Percentiles rank a stretch among this genome's conserved stretches.
phyloP scores from a whole-genome alignment of 441 rosid genomes.

The Brassica balearica region DNA sequence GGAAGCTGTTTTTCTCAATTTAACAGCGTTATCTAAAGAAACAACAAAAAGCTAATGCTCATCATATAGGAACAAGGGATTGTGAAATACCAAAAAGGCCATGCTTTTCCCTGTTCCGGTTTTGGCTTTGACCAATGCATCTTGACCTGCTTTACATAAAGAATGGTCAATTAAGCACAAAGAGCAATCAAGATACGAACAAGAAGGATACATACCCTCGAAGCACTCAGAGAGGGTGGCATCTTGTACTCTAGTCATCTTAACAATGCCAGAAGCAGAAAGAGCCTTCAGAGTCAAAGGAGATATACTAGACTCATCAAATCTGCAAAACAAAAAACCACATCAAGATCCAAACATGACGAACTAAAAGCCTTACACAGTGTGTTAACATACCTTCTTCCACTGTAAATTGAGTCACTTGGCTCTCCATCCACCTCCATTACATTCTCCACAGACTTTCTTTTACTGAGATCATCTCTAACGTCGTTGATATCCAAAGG shows the following conservation, averaged over 20 bases:
- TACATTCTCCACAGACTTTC: conserved; percentile 50
- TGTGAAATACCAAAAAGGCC: conserved; percentile 82
- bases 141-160: conserved; percentile 72
- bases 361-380: conserved; percentile 5
- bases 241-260: conserved; percentile 90
- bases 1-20: conserved; percentile 84
- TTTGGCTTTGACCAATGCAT: conserved; percentile 93
- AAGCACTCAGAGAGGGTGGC: conserved; percentile 79
- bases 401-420: conserved; percentile 62
- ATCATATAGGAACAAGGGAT: conserved; percentile 30
- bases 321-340: conserved; percentile 51
- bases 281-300: conserved; percentile 80
- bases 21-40: conserved; percentile 51
- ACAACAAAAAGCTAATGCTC: conserved; percentile 39
- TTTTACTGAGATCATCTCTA: conserved; percentile 63
- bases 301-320: conserved; percentile 82
- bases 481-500: conserved; percentile 61
- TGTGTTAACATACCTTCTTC: conserved; percentile 56
- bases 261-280: conserved; percentile 75
- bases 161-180: too few relatives aligned
- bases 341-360: conserved; percentile 25
- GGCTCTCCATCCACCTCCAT: conserved; percentile 46
- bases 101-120: conserved; percentile 93
- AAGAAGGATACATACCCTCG: conserved; percentile 59
- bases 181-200: neutral